Base-by-base conservation (phyloP, 1,284 basidiomycete species). In the Pulveroboletus sp. region DNA sequence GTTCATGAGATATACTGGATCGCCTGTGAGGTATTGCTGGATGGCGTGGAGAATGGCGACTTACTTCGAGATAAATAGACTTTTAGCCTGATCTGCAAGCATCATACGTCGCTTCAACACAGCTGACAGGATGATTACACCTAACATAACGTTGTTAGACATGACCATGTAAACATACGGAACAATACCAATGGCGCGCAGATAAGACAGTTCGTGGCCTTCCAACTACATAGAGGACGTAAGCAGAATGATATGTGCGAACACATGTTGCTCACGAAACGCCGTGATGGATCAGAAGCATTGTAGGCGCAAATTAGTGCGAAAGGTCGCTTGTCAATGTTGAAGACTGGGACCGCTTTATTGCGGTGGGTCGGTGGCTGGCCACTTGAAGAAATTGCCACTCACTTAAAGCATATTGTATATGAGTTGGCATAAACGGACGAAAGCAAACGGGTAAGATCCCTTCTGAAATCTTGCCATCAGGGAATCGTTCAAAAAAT, bases 41-140 rank as follows among this genome's bases (percentile, higher is more conserved):
- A 26, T 2, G 39, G 25, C 33, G 15, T 44, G 29, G 42, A 43
- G n/a, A 5, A 69, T 26, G 39, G 48, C 28, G 29, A 68, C 85
- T 52, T 56, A 90, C 91, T 95, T 95, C 15, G 92, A 94, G 60
- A 95, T 94, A 73, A 95, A 95, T 53, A 93, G 72, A 63, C 90
- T 87, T 75, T 94, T 93, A 2, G 93, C 90, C 71, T 97, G 96
- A 73, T 98, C 96, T 4, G 96, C 96, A 14, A 97, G 79, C 47
- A 94, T 89, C 89, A 98, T 96, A 39, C 94, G 80, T 52, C 94
- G 84, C 73, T 96, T 95, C 43, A 97, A 81, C 7, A 97, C 94
- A 14, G 95, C 94, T 46, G 93, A 94, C 36, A 98, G 79, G 57
- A 98, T 96, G 63, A 98, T 96, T 49, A 97, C 94, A 49, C 95